Conservation (phyloP, 2,329 filamentous ascomycete genomes). For the Apiospora pterosperma region DNA sequence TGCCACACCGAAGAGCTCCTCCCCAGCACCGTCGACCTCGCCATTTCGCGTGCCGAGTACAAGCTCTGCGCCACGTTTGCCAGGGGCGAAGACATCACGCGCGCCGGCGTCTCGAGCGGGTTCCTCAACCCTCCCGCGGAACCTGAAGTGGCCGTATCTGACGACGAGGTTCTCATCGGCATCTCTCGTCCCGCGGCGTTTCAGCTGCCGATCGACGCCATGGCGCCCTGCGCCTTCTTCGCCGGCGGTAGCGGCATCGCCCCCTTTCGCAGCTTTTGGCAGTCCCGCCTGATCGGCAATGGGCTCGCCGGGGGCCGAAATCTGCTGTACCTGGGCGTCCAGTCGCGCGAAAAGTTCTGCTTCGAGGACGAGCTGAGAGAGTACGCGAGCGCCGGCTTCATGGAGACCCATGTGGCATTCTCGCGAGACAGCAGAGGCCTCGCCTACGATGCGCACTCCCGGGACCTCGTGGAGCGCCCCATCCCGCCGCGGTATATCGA, state of each 20-base stretch:
- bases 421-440: conserved; percentile 47
- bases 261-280: conserved; percentile 52
- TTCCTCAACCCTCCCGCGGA: conserved; percentile 56
- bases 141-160: no score
- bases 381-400: conserved; percentile 41
- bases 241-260: conserved; percentile 52
- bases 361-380: conserved; percentile 47
- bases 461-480: conserved; percentile 45
- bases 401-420: conserved; percentile 52
- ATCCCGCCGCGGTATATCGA: conserved; percentile 51
- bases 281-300: no score
- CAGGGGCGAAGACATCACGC: conserved; percentile 24
- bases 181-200: conserved; percentile 49
- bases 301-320: conserved; percentile 41
- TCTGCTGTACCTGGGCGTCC: conserved; percentile 48
- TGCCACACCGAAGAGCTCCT: conserved; percentile 47
- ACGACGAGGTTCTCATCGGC: conserved; percentile 48
- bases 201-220: conserved; percentile 46
- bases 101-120: conserved; percentile 48
- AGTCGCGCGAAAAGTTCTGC: conserved; percentile 49
- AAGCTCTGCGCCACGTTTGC: conserved; percentile 41
- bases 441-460: conserved; percentile 35
- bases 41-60: conserved; percentile 49
- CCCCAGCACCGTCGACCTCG: conserved; percentile 47
- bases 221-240: conserved; percentile 49